Conservation (phyloP, 2,329 filamentous ascomycete genomes). For the Calonectria leucothoes region DNA sequence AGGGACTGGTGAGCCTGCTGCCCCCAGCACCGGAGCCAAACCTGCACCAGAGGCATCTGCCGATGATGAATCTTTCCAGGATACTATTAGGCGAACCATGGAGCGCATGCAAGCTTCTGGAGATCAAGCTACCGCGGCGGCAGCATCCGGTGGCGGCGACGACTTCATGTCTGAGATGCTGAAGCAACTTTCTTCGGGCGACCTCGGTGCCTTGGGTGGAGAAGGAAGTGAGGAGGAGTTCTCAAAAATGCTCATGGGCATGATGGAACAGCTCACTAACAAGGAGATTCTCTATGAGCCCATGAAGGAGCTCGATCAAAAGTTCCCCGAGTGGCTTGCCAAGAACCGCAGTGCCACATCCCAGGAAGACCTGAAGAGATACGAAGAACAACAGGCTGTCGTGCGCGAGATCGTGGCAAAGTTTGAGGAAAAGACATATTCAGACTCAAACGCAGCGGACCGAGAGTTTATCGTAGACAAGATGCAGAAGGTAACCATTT, state of each 20-base stretch:
- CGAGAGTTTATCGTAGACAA: constrained; percentile 94
- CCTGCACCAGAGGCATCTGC: constrained; percentile 50
- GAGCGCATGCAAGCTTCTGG: constrained; percentile 94
- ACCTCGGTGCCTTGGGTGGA: constrained; percentile 63
- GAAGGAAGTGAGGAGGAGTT: constrained; percentile 82
- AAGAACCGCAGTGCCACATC: constrained; percentile 77
- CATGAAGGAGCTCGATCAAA: constrained; percentile 95
- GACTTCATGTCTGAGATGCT: constrained; percentile 94
- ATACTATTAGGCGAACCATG: constrained; percentile 94
- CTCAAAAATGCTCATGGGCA: constrained; percentile 92
- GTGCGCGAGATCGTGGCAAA: constrained; percentile 89
- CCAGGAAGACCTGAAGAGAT: constrained; percentile 80
- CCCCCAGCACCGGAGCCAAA: constrained; percentile 37
- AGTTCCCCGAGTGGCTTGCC: constrained; percentile 90
- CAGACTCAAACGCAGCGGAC: constrained; percentile 83
- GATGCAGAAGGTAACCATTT: constrained; percentile 87
- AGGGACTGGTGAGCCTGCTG: constrained; percentile 38
- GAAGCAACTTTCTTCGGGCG: constrained; percentile 79
- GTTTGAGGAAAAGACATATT: constrained; percentile 86
- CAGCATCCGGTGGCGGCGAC: constrained; percentile 73
- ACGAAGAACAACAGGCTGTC: constrained; percentile 81
- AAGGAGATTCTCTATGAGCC: constrained; percentile 99
- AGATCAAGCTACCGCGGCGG: constrained; percentile 84
- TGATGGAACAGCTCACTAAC: constrained; percentile 99
- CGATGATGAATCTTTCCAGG: constrained; percentile 81